Evolutionary conservation across 1,284 basidiomycete species (phyloP), one percentile per base, ranked within the genome.

Genomic region (Apiotrichum porosum): DNA sequence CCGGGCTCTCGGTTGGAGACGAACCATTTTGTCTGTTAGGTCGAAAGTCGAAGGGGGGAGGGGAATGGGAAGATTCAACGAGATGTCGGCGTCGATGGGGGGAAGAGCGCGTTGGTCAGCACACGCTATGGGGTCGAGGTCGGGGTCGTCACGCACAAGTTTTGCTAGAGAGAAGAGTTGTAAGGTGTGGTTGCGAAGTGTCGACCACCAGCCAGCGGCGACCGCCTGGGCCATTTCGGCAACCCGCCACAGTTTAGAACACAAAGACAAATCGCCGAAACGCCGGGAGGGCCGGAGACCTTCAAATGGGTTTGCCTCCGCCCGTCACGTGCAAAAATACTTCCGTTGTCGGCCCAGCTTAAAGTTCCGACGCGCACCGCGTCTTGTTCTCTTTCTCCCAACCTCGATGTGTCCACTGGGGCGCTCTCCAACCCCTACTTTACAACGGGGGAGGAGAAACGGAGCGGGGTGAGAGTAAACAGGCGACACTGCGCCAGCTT

Each of bases 381-480:
- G 9, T 17, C 18, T 26, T 36, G 14, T 30, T n/a, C 32, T n/a
- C 24, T 21, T 14, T 45, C 36, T 42, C 28, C 38, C 44, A 50
- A 31, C 52, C 49, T 34, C 49, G 52, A 54, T 54, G 52, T 42
- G 52, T 48, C 42, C 49, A 44, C 31, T 15, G 48, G 49, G 39
- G 37, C 52, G 49, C 52, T 54, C 52, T 47, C 47, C 47, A 12
- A 38, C 48, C 48, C 42, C 35, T 40, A 36, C 14, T n/a, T n/a
- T 32, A 38, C 44, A 23, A 51, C 35, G 33, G 45, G 49, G 46
- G 31, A 37, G 45, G 45, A 48, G 52, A 54, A 54, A 54, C 52
- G 52, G 52, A 54, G 52, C 52, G 52, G 42, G 49, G 52, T 37
- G 33, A 54, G 44, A 54, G 36, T 14, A 35, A 54, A n/a, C n/a